Conservation (phyloP, 129 eudicot genomes). For the Glebionis coronaria region DNA sequence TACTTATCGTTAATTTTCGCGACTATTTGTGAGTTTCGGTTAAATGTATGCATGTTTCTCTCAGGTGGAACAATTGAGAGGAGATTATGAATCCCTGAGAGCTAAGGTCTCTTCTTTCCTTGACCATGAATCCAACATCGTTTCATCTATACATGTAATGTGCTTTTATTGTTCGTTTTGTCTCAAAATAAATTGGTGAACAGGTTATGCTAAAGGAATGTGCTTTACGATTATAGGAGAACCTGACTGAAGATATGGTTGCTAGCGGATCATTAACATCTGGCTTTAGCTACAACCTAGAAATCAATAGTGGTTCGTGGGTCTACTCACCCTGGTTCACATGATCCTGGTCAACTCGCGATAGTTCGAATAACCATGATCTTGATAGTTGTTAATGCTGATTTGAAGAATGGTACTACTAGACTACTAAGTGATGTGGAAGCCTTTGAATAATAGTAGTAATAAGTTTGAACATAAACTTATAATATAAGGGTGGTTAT, state of each 20-base stretch:
- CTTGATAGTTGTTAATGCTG: slow-evolving; percentile 30
- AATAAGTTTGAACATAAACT: slow-evolving; percentile 36
- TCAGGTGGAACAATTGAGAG: slow-evolving; percentile 70
- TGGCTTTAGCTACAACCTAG: slow-evolving; percentile 65
- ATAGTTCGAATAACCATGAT: slow-evolving; percentile 33
- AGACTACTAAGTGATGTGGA: slow-evolving; percentile 40
- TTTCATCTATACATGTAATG: no score
- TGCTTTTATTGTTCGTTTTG: not conserved
- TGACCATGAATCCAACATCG: not conserved
- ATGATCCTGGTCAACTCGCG: slow-evolving; percentile 41
- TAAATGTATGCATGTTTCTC: not conserved
- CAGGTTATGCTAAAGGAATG: slow-evolving; percentile 12
- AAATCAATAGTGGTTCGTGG: slow-evolving; percentile 47
- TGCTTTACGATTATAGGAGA: slow-evolving; percentile 50
- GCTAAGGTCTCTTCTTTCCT: slow-evolving; percentile 62
- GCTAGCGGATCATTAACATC: slow-evolving; percentile 80
- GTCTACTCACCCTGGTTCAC: slow-evolving; percentile 27
- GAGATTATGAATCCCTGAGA: slow-evolving; percentile 85
- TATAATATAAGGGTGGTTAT: no score
- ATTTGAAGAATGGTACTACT: slow-evolving; percentile 31
- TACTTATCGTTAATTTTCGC: no score
- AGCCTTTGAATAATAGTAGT: slow-evolving; percentile 45
- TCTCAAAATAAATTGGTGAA: not conserved
- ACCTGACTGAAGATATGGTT: slow-evolving; percentile 82
- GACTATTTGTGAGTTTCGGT: no score